Conservation (phyloP, 345 rosid genomes). For the Salix arbutifolia region DNA sequence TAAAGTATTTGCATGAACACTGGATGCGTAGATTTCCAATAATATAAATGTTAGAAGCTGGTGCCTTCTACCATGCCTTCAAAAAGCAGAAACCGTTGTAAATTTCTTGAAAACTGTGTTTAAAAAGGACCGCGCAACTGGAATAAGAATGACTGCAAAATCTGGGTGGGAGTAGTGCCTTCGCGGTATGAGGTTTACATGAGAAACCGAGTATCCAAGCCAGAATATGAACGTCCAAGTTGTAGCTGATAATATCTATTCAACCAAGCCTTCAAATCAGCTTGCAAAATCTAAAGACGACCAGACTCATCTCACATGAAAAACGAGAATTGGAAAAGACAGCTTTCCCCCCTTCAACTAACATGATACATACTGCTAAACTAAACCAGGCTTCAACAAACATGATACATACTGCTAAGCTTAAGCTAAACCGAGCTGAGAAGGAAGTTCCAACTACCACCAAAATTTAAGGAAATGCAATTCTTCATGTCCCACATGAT, state of each 20-base stretch:
- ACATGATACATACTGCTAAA: not conserved
- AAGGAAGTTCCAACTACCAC: conserved; percentile 22
- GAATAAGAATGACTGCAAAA: too few species aligned
- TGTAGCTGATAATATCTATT: not conserved
- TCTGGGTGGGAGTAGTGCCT: conserved; percentile 9
- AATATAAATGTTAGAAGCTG: too few species aligned
- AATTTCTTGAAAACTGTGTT: too few species aligned
- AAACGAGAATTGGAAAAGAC: not conserved
- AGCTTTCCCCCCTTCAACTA: not conserved
- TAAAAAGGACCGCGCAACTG: too few species aligned
- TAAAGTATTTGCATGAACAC: too few species aligned
- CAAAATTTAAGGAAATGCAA: conserved; percentile 1
- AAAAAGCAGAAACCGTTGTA: too few species aligned
- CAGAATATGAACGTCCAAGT: not conserved
- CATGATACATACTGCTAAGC: not conserved
- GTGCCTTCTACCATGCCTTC: too few species aligned
- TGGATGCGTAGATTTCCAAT: too few species aligned
- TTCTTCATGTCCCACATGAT: conserved; percentile 6
- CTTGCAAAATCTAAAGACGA: not conserved
- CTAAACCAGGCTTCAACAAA: conserved; percentile 7
- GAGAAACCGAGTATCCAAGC: not conserved
- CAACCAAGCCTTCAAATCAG: not conserved
- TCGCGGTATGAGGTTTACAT: not conserved
- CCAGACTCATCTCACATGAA: not conserved
- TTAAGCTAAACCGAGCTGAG: conserved; percentile 5